phyloP scores from a whole-genome alignment of 768 basidiomycete genomes.

The Gloeostereum incarnatum region DNA sequence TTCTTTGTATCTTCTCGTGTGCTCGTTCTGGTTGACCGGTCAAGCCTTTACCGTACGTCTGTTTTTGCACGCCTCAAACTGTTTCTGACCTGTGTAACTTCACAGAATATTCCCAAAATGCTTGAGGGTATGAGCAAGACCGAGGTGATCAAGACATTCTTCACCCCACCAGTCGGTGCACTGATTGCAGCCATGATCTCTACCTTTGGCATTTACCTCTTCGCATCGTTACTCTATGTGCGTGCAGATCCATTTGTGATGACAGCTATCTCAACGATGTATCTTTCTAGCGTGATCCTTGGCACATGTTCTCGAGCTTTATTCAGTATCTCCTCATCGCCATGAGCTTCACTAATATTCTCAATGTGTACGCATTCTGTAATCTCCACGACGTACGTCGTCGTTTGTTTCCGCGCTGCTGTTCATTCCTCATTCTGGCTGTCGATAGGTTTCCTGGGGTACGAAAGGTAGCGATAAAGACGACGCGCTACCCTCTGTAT shows the following conservation, averaged over 20 bases:
- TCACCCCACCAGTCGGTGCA: slow-evolving; percentile 23
- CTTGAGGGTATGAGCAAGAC: slow-evolving; percentile 7
- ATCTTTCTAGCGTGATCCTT: slow-evolving; percentile 23
- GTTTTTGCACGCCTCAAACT: background rate
- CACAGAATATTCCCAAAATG: background rate
- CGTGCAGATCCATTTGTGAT: slow-evolving; percentile 21
- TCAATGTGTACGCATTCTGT: slow-evolving; percentile 36
- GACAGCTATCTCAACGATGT: slow-evolving; percentile 3
- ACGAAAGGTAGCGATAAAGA: slow-evolving; percentile 94
- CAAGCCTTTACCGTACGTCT: slow-evolving; percentile 22
- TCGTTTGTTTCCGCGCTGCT: background rate
- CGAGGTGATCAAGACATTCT: slow-evolving; percentile 16
- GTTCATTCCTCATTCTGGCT: slow-evolving; percentile 1
- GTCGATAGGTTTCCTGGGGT: slow-evolving; percentile 78
- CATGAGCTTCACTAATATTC: slow-evolving; percentile 30
- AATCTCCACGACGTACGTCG: slow-evolving; percentile 24
- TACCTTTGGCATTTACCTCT: slow-evolving; percentile 20
- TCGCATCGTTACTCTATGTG: background rate
- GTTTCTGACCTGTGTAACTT: background rate
- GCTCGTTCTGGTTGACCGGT: slow-evolving; percentile 25
- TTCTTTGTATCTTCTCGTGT: slow-evolving; percentile 29
- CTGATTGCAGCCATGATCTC: slow-evolving; percentile 27
- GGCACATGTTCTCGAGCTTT: slow-evolving; percentile 35
- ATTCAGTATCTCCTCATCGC: slow-evolving; percentile 31
- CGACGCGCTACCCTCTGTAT: slow-evolving; percentile 83